phyloP scores from a whole-genome alignment of 2,329 filamentous ascomycete genomes.

The Xylaria sp. region DNA sequence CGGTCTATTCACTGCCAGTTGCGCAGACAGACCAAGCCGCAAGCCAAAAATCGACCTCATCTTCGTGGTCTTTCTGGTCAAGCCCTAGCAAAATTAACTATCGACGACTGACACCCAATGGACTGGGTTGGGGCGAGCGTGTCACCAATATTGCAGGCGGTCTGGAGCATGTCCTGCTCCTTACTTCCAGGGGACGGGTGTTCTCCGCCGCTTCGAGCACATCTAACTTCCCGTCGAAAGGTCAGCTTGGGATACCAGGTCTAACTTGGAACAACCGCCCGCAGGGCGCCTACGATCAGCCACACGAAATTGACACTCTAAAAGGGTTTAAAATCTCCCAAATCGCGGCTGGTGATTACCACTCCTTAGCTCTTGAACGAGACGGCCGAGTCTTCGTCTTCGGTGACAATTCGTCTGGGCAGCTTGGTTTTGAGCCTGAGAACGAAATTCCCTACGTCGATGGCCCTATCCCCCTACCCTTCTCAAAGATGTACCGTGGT shows the following conservation, averaged over 20 bases:
- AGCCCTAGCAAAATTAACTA: constrained; percentile 69
- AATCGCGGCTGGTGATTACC: constrained; percentile 86
- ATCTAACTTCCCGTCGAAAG: constrained; percentile 80
- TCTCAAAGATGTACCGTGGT: constrained; percentile 77
- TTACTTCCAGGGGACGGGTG: constrained; percentile 86
- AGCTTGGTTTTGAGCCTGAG: constrained; percentile 83
- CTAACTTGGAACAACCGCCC: constrained; percentile 84
- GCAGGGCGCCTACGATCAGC: constrained; percentile 79
- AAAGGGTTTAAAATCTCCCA: constrained; percentile 76
- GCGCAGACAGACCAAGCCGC: constrained; percentile 76
- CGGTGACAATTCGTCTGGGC: constrained; percentile 91
- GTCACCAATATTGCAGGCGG: constrained; percentile 81
- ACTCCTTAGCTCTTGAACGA: constrained; percentile 82
- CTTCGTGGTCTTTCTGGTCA: constrained; percentile 79
- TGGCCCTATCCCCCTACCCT: constrained; percentile 75
- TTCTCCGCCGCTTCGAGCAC: constrained; percentile 89
- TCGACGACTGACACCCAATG: constrained; percentile 74
- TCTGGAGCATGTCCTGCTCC: constrained; percentile 84
- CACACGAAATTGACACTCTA: constrained; percentile 80
- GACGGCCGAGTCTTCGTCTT: constrained; percentile 85
- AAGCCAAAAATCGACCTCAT: constrained; percentile 72
- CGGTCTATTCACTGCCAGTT: constrained; percentile 86
- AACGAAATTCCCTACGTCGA: constrained; percentile 72
- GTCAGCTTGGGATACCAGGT: constrained; percentile 88
- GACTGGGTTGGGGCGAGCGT: constrained; percentile 75